Percentiles rank a stretch among this genome's conserved stretches.
phyloP scores from a whole-genome alignment of 2,329 filamentous ascomycete genomes.

The Penicillium aurantiogriseum region DNA sequence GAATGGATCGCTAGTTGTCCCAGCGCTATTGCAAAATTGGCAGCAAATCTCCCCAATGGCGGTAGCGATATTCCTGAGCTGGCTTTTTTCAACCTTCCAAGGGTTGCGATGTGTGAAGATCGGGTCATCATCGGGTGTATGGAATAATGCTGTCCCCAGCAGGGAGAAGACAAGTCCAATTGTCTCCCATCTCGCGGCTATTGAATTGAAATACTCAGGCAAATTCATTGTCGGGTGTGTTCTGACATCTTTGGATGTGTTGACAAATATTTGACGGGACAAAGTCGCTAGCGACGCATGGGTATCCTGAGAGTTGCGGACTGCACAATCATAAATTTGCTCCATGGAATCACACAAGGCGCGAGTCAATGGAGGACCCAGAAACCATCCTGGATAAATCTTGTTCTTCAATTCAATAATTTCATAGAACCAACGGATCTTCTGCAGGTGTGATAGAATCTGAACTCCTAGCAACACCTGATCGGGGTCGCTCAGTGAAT shows the following conservation, averaged over 20 bases:
- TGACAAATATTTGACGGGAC: not conserved
- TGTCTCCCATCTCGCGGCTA: conserved; percentile 20
- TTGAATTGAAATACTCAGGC: conserved; percentile 15
- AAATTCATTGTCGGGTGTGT: conserved; percentile 12
- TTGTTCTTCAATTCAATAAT: conserved; percentile 14
- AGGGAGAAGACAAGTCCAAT: conserved; percentile 17
- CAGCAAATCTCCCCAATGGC: conserved; percentile 19
- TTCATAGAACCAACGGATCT: conserved; percentile 10
- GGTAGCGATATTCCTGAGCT: conserved; percentile 11
- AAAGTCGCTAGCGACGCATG: not conserved
- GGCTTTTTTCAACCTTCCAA: conserved; percentile 8
- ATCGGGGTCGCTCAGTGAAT: not conserved
- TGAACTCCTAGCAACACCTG: conserved; percentile 14
- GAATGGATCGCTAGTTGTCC: conserved; percentile 18
- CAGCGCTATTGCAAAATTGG: conserved; percentile 18
- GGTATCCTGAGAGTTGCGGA: not conserved
- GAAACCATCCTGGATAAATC: not conserved
- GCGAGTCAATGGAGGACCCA: not conserved
- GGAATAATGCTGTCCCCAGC: conserved; percentile 14
- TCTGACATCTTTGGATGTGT: conserved; percentile 8
- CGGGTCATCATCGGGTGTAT: conserved; percentile 12
- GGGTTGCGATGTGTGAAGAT: conserved; percentile 6
- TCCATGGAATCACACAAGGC: not conserved
- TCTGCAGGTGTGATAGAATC: conserved; percentile 13
- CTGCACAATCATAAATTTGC: not conserved